Conservation (phyloP, 148 eudicot genomes). For the Rheum nobile region DNA sequence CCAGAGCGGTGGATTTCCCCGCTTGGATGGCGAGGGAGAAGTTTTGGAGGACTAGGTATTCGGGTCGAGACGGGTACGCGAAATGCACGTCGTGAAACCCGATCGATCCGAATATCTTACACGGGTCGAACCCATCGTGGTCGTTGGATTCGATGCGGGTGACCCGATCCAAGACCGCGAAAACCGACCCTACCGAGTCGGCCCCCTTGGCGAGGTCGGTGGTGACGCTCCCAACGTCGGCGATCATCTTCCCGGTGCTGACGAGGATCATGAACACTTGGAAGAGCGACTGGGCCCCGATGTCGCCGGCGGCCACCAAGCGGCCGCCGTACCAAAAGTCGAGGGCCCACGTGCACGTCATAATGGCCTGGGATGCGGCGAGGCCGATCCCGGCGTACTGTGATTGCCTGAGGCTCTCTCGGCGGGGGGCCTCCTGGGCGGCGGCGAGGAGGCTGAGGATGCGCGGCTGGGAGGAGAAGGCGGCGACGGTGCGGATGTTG, state of each 20-base stretch:
- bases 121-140: constrained; percentile 40
- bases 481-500: constrained; percentile 63
- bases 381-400: constrained; percentile 81
- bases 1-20: constrained; percentile 66
- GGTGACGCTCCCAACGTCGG: constrained; percentile 84
- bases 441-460: constrained; percentile 57
- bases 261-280: constrained; percentile 67
- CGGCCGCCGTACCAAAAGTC: constrained; percentile 86
- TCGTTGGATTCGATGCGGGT: constrained; percentile 68
- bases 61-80: constrained; percentile 54
- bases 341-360: constrained; percentile 58
- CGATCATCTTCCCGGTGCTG: constrained; percentile 84
- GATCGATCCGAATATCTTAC: constrained; percentile 38
- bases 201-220: constrained; percentile 74
- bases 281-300: constrained; percentile 42
- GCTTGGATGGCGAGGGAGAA: constrained; percentile 55
- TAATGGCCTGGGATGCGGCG: constrained; percentile 49
- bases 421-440: constrained; percentile 60
- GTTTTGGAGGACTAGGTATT: constrained; percentile 35
- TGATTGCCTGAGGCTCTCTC: constrained; percentile 58
- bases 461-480: constrained; percentile 63
- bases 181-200: constrained; percentile 61
- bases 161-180: constrained; percentile 49
- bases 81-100: constrained; percentile 53
- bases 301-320: constrained; percentile 41